Base-by-base conservation (phyloP, 805 yeast genomes). In the Myxozyma geophila region DNA sequence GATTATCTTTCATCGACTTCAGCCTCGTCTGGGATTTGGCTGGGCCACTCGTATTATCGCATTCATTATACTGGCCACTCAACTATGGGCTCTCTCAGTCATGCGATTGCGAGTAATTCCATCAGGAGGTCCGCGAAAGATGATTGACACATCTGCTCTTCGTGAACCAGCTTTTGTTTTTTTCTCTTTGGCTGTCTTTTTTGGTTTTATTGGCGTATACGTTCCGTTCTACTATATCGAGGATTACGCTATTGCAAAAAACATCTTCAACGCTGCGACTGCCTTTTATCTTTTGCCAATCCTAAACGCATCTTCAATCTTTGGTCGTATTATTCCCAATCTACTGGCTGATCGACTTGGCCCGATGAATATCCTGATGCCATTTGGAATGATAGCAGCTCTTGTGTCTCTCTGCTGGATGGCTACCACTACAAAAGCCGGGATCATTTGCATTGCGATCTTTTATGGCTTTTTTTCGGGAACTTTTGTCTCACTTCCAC, bases 41-140 rank as follows among this genome's bases (percentile, higher is more conserved):
- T 84, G 87, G 87, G 79, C 85, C 1, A 75, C 81, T 53, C 76
- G 87, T 54, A 76, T 79, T 17, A 72, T 83, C 56, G 83, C 83
- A 0, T 79, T 84, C 66, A 73, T 83, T 23, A 75, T 79, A 54
- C 66, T 78, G 9, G 77, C 63, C 0, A 74, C 76, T 8, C 61
- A 63, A 19, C 41, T 57, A 2, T 54, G 70, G 9, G 59, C 75
- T 41, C 59, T 70, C 12, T 33, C 70, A 7, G 59, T 71, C n/a
- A 54, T 74, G 58, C 68, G 64, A 37, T 60, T 73, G 4, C 64
- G 79, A 28, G 62, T 74, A 15, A 17, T 39, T 7, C 64, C 68
- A 10, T 36, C 50, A 7, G n/a, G 19, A 19, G 50, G 44, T 15
- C 36, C 40, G 21, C 58, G 68, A 19, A 39, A n/a, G 10, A 19